phyloP scores from a whole-genome alignment of 352 stramenopile species.

The Globisporangium apiculatum region DNA sequence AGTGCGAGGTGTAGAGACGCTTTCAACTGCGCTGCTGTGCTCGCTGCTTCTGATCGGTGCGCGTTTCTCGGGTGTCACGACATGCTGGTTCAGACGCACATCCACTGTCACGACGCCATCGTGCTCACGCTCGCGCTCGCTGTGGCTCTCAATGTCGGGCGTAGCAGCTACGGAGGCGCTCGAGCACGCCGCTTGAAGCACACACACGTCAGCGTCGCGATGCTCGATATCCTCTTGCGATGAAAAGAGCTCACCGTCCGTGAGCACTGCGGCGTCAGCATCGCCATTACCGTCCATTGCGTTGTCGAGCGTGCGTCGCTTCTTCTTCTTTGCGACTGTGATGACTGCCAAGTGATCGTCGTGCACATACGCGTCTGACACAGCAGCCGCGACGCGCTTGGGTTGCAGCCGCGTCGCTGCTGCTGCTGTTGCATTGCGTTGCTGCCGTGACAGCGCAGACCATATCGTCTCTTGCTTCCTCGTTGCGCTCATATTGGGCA shows the following conservation, averaged over 20 bases:
- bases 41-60: neutral
- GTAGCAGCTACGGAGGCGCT: neutral
- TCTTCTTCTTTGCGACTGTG: constrained; percentile 8
- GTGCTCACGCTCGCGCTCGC: neutral
- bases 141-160: neutral
- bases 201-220: constrained; percentile 4
- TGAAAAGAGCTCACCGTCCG: constrained; percentile 48
- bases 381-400: constrained; percentile 9
- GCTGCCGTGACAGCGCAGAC: no score
- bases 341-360: constrained; percentile 9
- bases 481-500: no score
- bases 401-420: constrained; percentile 20
- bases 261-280: constrained; percentile 30
- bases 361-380: neutral
- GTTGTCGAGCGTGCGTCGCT: constrained; percentile 1
- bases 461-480: no score
- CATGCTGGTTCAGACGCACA: neutral
- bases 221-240: constrained; percentile 37
- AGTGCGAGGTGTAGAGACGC: no score
- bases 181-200: constrained; percentile 3
- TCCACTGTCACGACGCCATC: neutral
- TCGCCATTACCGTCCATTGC: neutral
- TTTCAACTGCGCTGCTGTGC: no score
- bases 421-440: neutral
- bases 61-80: constrained; percentile 15